Evolutionary conservation across 2,329 filamentous ascomycete species (phyloP).

Genomic region (Knufia petricola): DNA sequence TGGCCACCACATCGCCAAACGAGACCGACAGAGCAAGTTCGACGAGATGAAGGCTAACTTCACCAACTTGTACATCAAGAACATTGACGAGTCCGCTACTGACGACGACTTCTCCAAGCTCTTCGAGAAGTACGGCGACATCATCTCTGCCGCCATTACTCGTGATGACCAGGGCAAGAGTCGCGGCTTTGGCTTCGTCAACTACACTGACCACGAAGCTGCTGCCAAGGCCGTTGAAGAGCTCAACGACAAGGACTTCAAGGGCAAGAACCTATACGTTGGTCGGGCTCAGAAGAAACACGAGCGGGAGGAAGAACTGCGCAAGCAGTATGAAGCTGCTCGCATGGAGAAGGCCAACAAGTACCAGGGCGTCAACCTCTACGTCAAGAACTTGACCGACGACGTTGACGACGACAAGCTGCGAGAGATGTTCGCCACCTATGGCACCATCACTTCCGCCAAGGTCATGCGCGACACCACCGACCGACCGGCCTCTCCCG

Average conservation of each 20-base stretch:
- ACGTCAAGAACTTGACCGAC: slow-evolving; percentile 98
- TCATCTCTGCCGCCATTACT: slow-evolving; percentile 90
- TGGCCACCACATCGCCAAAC: slow-evolving; percentile 98
- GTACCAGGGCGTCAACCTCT: slow-evolving; percentile 98
- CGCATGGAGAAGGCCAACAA: slow-evolving; percentile 98
- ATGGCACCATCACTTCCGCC: slow-evolving; percentile 91
- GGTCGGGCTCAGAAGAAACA: slow-evolving; percentile 99
- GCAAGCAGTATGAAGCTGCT: slow-evolving; percentile 96
- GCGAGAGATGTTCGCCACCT: slow-evolving; percentile 82
- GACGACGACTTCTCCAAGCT: slow-evolving; percentile 92
- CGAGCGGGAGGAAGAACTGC: slow-evolving; percentile 97
- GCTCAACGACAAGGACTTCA: slow-evolving; percentile 85
- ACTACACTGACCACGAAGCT: slow-evolving; percentile 85
- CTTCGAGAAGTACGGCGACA: slow-evolving; percentile 85
- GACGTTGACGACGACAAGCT: slow-evolving; percentile 98
- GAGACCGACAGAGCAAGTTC: slow-evolving; percentile 99
- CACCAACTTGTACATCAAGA: slow-evolving; percentile 99
- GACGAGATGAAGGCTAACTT: slow-evolving; percentile 99
- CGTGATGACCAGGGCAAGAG: slow-evolving; percentile 84
- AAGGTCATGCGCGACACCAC: slow-evolving; percentile 94
- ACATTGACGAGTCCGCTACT: slow-evolving; percentile 71
- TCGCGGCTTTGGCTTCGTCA: slow-evolving; percentile 92
- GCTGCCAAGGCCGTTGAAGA: slow-evolving; percentile 80
- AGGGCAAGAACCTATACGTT: slow-evolving; percentile 91
- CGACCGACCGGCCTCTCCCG: slow-evolving; percentile 31